A percentile compares a stretch with the other conserved stretches of the same genome.
Evolutionary conservation across 306 rosid species (phyloP).

Genomic region (Trichosanthes truncata): DNA sequence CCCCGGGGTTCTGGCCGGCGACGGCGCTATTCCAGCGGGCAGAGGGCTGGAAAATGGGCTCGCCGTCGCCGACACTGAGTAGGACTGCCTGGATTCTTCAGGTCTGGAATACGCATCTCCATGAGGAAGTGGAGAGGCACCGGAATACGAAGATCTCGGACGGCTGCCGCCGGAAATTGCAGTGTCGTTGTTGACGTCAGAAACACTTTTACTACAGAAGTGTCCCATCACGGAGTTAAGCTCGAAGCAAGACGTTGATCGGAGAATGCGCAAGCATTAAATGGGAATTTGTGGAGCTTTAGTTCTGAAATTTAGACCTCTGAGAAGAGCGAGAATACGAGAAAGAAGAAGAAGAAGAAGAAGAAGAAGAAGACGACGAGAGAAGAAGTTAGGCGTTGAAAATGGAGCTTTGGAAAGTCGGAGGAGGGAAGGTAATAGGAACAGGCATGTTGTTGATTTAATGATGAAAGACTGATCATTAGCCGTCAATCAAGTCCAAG

Average conservation of each 20-base stretch:
- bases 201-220: background rate
- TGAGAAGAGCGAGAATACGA: background rate
- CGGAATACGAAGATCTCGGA: background rate
- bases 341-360: background rate
- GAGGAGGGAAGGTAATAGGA: background rate
- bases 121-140: background rate
- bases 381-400: background rate
- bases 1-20: constrained; percentile 74
- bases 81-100: background rate
- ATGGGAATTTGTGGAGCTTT: background rate
- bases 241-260: background rate
- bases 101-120: background rate
- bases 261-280: background rate
- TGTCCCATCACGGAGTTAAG: background rate
- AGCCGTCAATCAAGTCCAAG: background rate
- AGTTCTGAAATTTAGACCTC: background rate
- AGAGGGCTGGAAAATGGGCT: constrained; percentile 44
- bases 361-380: background rate
- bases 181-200: background rate
- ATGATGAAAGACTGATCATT: background rate
- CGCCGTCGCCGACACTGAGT: background rate
- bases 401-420: background rate
- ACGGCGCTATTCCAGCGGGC: constrained; percentile 76
- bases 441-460: background rate
- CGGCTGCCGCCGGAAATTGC: background rate